A percentile compares a stretch with the other conserved stretches of the same genome.
Conservation (phyloP, 1,139 yeast species). For the Pichia sp. region DNA sequence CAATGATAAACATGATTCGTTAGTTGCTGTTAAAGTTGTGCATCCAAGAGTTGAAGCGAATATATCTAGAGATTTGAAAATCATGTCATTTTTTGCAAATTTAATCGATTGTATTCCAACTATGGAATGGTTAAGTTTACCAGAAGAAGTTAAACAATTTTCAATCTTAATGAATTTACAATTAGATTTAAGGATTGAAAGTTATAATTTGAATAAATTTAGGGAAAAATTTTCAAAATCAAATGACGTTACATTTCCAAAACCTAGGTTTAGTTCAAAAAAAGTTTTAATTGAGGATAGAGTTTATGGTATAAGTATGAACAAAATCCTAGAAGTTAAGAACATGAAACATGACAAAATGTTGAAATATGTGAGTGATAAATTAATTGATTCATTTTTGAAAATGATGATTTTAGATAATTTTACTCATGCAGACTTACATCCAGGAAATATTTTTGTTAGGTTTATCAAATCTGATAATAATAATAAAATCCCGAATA, state of each 20-base stretch:
- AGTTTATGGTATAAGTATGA: slow-evolving; percentile 78
- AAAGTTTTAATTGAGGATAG: slow-evolving; percentile 82
- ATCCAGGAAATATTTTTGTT: slow-evolving; percentile 92
- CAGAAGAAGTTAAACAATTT: slow-evolving; percentile 90
- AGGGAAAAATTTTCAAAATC: slow-evolving; percentile 52
- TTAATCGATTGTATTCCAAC: slow-evolving; percentile 71
- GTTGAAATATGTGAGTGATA: slow-evolving; percentile 75
- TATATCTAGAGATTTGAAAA: slow-evolving; percentile 73
- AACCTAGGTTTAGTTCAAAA: slow-evolving; percentile 66
- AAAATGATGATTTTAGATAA: slow-evolving; percentile 90
- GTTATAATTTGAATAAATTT: slow-evolving; percentile 68
- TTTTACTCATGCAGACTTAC: slow-evolving; percentile 92
- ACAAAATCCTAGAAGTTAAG: slow-evolving; percentile 45
- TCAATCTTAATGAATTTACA: slow-evolving; percentile 81
- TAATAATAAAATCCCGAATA: background rate
- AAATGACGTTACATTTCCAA: slow-evolving; percentile 73
- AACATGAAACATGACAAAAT: slow-evolving; percentile 43
- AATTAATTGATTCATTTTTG: slow-evolving; percentile 83
- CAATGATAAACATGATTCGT: slow-evolving; percentile 36
- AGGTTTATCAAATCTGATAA: slow-evolving; percentile 37
- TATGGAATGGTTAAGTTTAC: slow-evolving; percentile 95
- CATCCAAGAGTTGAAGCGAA: slow-evolving; percentile 78
- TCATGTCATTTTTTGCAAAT: slow-evolving; percentile 77
- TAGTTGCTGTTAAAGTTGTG: slow-evolving; percentile 85
- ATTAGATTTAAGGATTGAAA: slow-evolving; percentile 84